Evolutionary conservation across 176 grass and related monocot species (phyloP).

Genomic region (Sorghum bicolor): DNA sequence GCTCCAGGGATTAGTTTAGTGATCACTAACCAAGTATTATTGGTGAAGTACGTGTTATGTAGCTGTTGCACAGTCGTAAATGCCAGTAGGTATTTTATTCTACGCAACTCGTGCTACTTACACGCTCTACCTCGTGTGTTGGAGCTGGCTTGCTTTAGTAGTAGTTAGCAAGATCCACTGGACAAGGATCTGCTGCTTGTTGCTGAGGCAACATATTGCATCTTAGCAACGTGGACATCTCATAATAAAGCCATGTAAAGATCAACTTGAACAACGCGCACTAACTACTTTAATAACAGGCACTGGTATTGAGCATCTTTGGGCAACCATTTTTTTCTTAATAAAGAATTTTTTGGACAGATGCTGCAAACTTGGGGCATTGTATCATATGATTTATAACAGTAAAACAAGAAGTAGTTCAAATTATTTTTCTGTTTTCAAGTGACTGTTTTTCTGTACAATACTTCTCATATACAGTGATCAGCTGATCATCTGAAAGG

Average conservation of each 20-base stretch:
- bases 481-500: constrained; percentile 7
- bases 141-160: background rate
- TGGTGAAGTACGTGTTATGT: background rate
- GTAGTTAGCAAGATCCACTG: constrained; percentile 12
- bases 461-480: constrained; percentile 11
- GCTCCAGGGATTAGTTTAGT: background rate
- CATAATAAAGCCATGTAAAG: background rate
- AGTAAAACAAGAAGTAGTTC: background rate
- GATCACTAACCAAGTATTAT: background rate
- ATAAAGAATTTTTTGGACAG: no score
- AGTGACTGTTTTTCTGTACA: constrained; percentile 3
- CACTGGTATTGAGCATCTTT: background rate
- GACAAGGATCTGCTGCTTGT: constrained; percentile 1
- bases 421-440: constrained; percentile 7
- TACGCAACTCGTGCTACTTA: background rate
- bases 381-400: background rate
- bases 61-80: background rate
- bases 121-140: constrained; percentile 6
- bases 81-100: background rate
- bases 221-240: constrained; percentile 3
- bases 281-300: background rate
- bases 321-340: background rate
- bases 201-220: constrained; percentile 17
- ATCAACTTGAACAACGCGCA: background rate
- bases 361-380: background rate